Evolutionary conservation across 2,329 filamentous ascomycete genomes (phyloP), one percentile per base, ranked within the genome.

Genomic region (Fusarium temperatum): DNA sequence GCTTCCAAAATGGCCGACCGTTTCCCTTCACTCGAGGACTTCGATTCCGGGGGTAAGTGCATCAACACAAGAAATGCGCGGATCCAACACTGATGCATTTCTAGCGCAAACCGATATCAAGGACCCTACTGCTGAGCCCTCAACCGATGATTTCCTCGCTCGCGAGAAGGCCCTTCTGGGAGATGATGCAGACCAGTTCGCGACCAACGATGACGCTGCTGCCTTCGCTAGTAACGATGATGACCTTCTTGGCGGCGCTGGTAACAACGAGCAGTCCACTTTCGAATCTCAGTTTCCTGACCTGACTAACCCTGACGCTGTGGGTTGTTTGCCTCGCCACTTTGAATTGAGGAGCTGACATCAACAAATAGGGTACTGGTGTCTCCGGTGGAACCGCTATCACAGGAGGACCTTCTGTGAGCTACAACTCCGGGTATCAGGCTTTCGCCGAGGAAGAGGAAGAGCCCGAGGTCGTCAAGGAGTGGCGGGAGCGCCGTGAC

Each of bases 231-330:
- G 92, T 77, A 86, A 90, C 74, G 88, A 85, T 61, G 90, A 92
- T 73, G 93, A 93, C 75, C 91, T 96, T 79, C 86, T 97, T 67
- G 88, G 95, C 68, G 88, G 95, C 58, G 90, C 90, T 55, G 91
- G 89, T 55, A 91, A 85, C 70, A 82, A 84, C 72, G 82, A 85
- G 78, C 82, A 87, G 69, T 82, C 83, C 35, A 81, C 83, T 72
- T 98, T 98, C 78, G 94, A 98, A 84, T 94, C 90, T 82, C 95
- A 94, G 72, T 99, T 98, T 83, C 96, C 96, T 36, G 94, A 95
- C 64, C 91, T 99, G 75, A 83, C 84, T 78, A 75, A 74, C 55
- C 78, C 82, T 22, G 76, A 81, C 54, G 79, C 79, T 42, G 82
- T 84, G 75, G 75, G 82, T 78, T 38, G 14, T 35, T n/a, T 48